Conservation (phyloP, 805 yeast species). For the Candida chilensis region DNA sequence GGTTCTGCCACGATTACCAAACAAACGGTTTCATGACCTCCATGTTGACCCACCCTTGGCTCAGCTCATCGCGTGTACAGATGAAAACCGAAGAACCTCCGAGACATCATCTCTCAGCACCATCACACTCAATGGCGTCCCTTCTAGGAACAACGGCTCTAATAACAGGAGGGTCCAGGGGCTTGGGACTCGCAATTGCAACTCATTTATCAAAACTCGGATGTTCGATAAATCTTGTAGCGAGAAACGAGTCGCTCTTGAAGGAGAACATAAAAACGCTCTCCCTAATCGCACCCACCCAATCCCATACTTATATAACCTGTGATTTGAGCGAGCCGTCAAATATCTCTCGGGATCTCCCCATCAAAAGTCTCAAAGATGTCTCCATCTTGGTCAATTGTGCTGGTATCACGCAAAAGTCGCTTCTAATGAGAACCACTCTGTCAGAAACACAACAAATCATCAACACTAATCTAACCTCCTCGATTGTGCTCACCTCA, state of each 20-base stretch:
- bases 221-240: conserved; percentile 37
- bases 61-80: too few relatives aligned
- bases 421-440: conserved; percentile 35
- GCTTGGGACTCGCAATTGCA: conserved; percentile 57
- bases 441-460: conserved; percentile 31
- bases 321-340: conserved; percentile 17
- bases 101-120: too few relatives aligned
- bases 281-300: conserved; percentile 7
- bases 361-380: conserved; percentile 12
- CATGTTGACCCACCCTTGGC: too few relatives aligned
- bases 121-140: background rate
- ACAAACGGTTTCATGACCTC: too few relatives aligned
- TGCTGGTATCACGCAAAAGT: conserved; percentile 57
- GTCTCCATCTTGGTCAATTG: conserved; percentile 48
- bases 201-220: conserved; percentile 39
- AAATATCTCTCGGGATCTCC: background rate
- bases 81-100: too few relatives aligned
- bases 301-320: conserved; percentile 18
- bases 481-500: conserved; percentile 54
- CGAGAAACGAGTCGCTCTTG: conserved; percentile 34
- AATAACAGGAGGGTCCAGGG: conserved; percentile 64
- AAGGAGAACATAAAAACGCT: conserved; percentile 9
- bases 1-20: too few relatives aligned
- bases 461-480: conserved; percentile 45
- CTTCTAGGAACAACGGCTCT: conserved; percentile 28